A percentile compares a stretch with the other conserved stretches of the same genome.
Evolutionary conservation across 1,284 basidiomycete genomes (phyloP).

Genomic region (Leccinum subrobustum): DNA sequence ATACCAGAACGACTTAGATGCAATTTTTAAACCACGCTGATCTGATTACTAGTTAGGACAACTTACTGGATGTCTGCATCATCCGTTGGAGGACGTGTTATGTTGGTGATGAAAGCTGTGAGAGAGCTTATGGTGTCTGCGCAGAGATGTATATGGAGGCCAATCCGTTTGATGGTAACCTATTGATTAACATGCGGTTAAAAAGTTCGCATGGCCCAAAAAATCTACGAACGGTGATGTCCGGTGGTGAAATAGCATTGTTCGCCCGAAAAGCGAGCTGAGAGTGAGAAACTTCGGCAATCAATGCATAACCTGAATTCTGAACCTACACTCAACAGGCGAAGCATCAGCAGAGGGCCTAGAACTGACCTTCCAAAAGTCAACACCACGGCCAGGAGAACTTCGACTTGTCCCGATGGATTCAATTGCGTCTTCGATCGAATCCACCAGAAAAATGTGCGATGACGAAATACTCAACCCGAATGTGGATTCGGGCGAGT

Average conservation of each 20-base stretch:
- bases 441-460: constrained; percentile 64
- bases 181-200: constrained; percentile 24
- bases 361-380: constrained; percentile 69
- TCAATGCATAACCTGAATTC: constrained; percentile 63
- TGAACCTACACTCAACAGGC: constrained; percentile 28
- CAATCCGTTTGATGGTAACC: constrained; percentile 48
- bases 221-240: constrained; percentile 39
- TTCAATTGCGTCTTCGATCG: constrained; percentile 40
- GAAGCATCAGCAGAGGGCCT: background rate
- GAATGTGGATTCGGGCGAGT: constrained; percentile 56
- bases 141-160: constrained; percentile 58
- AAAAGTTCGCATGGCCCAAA: background rate
- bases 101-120: constrained; percentile 48
- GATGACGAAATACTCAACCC: constrained; percentile 48
- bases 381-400: constrained; percentile 34
- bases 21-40: constrained; percentile 1
- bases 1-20: constrained; percentile 12
- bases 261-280: constrained; percentile 41
- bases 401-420: constrained; percentile 12
- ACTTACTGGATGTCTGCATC: constrained; percentile 41
- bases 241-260: constrained; percentile 30
- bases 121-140: constrained; percentile 65
- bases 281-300: constrained; percentile 58
- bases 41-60: background rate
- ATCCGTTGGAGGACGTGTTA: constrained; percentile 43